phyloP scores from a whole-genome alignment of 768 basidiomycete genomes.

The Asterophora parasitica region DNA sequence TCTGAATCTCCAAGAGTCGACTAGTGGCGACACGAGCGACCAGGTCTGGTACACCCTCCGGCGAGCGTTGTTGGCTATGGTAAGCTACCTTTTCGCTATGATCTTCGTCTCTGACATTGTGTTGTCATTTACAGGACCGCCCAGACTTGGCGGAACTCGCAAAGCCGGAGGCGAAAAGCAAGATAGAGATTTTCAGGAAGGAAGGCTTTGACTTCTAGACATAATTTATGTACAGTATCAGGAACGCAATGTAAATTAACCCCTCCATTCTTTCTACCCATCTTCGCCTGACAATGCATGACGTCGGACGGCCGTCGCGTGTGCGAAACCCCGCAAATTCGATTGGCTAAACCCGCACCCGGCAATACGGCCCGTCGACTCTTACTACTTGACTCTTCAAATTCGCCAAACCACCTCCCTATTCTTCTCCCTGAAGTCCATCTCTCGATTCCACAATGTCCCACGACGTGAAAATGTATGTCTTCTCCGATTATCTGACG shows the following conservation, averaged over 20 bases:
- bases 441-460: conserved; percentile 32
- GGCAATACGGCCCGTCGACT: conserved; percentile 7
- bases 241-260: conserved; percentile 1
- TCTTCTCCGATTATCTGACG: neutral
- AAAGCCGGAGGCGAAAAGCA: conserved; percentile 52
- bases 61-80: conserved; percentile 78
- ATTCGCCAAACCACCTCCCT: no score
- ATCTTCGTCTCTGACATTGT: conserved; percentile 3
- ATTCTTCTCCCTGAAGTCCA: neutral
- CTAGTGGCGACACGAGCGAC: conserved; percentile 66
- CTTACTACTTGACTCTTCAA: no score
- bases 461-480: conserved; percentile 37
- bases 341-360: conserved; percentile 20
- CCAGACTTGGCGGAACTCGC: conserved; percentile 78
- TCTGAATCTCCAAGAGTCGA: conserved; percentile 69
- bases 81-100: conserved; percentile 26
- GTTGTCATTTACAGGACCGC: conserved; percentile 51
- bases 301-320: neutral
- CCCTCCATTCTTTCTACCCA: neutral
- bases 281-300: no score
- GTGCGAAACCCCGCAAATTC: conserved; percentile 4
- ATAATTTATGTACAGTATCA: conserved; percentile 18
- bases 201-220: conserved; percentile 86
- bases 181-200: conserved; percentile 68
- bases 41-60: conserved; percentile 90